These are phyloP conservation scores for Cyclotella baltica DNA, from an alignment of 108 stramenopile species.

Conservation along the genomic window DNA sequence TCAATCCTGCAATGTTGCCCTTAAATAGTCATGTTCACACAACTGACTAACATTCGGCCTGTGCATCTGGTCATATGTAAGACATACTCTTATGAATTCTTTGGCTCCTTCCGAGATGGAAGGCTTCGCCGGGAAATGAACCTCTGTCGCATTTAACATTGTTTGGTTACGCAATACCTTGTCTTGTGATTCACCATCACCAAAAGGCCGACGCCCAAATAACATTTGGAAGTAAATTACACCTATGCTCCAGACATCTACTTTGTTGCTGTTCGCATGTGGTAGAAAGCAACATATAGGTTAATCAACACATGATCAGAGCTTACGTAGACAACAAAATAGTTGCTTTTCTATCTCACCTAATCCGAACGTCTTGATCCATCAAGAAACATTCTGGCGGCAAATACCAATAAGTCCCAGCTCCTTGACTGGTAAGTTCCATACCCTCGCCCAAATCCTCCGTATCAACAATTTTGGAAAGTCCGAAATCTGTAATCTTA, in stretches of 20 bases:
- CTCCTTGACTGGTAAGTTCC: conserved; percentile 99
- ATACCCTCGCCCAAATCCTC: conserved; percentile 86
- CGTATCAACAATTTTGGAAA: conserved; percentile 92
- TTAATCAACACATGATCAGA: too few species aligned
- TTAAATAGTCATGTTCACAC: conserved; percentile 80
- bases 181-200: conserved; percentile 98
- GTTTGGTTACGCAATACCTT: conserved; percentile 83
- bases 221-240: conserved; percentile 99
- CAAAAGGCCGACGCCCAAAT: conserved; percentile 96
- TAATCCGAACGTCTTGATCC: conserved; percentile 78
- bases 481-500: conserved; percentile 99
- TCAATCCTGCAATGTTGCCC: conserved; percentile 10
- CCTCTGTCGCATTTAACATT: conserved; percentile 94
- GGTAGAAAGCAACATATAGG: too few species aligned
- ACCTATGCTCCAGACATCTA: conserved; percentile 99
- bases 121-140: conserved; percentile 89
- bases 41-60: conserved; percentile 92
- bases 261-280: conserved; percentile 86
- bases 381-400: conserved; percentile 98
- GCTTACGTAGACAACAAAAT: background rate
- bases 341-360: conserved; percentile 26
- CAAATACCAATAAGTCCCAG: conserved; percentile 99
- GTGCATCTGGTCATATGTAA: conserved; percentile 88
- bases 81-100: conserved; percentile 91
- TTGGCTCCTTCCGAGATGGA: conserved; percentile 91